Base-by-base conservation (phyloP, 176 grass and related monocot species). In the Hyparrhenia diplandra region DNA sequence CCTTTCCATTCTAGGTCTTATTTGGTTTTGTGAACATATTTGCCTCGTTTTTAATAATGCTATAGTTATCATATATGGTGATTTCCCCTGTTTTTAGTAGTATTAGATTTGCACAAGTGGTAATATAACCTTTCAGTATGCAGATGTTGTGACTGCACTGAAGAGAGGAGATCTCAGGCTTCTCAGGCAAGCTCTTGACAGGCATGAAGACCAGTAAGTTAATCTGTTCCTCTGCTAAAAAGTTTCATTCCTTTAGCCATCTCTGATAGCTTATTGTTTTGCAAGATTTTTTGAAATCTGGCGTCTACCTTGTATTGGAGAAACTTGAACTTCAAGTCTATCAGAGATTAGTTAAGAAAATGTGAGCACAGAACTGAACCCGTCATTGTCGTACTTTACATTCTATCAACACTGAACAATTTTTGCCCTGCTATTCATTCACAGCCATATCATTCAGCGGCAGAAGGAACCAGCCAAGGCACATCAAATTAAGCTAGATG, bases 301-400 rank as follows among this genome's bases (percentile, higher is more conserved):
- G 96, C 6, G 93, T 99, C 47, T 99, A 91, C 84, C 90, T 99
- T 80, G 92, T 99, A 84, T 41, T 95, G 87, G 96, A 95, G 82
- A 99, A 99, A 82, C 90, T 99, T 6, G 96, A 99, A 62, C 90
- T 93, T 66, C 87, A 84, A 64, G 96, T 99, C 63, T 95, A 91
- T 86, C 92, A 95, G 82, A 99, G 88, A 99, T 80, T 93, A 81
- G 80, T 99, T 51, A 98, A 95, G 88, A 99, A 95, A 81, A 95
- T 99, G 96, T 95, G 88, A 93, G 92, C 90, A 31, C n/a, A 43
- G 66, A 45, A 45, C 13, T 55, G 12, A 79, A 49, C 13, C 23
- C 11, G 30, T 60, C 21, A 30, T 42, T 64, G 40, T 46, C 36
- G 45, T 81, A 31, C 34, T 86, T 23, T 51, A 54, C 20, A 28